Evolutionary conservation across 106 monocot genomes (phyloP), one percentile per base, ranked within the genome.

Genomic region (Apostasia ramifera): DNA sequence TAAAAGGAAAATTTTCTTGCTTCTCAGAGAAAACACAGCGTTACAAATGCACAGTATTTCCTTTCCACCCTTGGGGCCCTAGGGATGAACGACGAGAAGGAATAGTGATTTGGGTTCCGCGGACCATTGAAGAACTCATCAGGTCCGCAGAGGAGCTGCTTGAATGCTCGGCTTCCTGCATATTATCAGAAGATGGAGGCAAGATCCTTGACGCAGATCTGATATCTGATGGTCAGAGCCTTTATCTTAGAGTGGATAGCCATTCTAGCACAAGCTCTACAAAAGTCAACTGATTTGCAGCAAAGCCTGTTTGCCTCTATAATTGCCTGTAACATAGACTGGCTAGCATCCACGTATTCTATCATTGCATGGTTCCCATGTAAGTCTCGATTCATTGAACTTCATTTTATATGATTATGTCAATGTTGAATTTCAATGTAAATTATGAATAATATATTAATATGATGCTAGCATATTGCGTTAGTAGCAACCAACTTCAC

Each of bases 141-240:
- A 66, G 53, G 40, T 78, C 83, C 39, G 69, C 88, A 7, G 11
- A 68, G 55, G 76, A 91, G 61, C 62, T 82, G 46, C 69, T 95
- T 11, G 66, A 82, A 1, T 88, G 80, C 76, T 65, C 71, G 0
- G 79, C 78, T 37, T 73, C 84, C 3, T 69, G 56, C 47, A 70
- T 95, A 73, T 60, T 95, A 26, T 86, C 86, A 5, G 86, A 91
- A 63, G 95, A 91, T 41, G 95, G 91, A 48, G 95, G 78, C 26
- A 79, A 65, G 59, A 82, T 95, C 57, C 57, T 70, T 3, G 84
- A 95, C 58, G 73, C 71, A 44, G 73, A 77, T 42, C 80, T 91
- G 80, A 84, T 95, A 37, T 74, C 76, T 57, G 86, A 95, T 69
- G 80, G 79, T 6, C 85, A 95, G 58, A 88, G 80, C 65, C 40